A percentile compares a stretch with the other conserved stretches of the same genome.
Conservation (phyloP, 2,329 filamentous ascomycete genomes). For the Alternaria dauci region DNA sequence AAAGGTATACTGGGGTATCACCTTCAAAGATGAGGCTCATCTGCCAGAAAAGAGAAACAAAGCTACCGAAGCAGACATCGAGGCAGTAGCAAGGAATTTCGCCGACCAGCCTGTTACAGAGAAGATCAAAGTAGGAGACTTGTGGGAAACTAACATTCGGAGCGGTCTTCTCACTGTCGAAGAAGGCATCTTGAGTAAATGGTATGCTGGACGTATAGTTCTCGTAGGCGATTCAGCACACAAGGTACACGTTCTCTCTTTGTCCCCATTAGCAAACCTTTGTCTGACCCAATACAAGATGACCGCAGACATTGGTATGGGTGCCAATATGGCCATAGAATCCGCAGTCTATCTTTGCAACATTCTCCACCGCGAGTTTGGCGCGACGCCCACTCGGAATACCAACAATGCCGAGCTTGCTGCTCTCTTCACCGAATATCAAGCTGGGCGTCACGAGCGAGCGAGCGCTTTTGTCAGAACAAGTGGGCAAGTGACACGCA, state of each 20-base stretch:
- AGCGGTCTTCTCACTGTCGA: constrained; percentile 41
- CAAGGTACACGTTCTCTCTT: constrained; percentile 39
- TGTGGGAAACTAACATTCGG: constrained; percentile 40
- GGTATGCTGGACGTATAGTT: constrained; percentile 53
- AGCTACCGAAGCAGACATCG: constrained; percentile 36
- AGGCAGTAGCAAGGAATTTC: constrained; percentile 36
- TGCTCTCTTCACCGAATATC: constrained; percentile 23
- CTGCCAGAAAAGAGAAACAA: constrained; percentile 15
- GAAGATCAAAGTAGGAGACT: constrained; percentile 44
- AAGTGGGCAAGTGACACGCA: constrained; percentile 20
- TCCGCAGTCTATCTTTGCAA: constrained; percentile 29
- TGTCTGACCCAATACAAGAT: constrained; percentile 16
- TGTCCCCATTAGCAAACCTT: neutral
- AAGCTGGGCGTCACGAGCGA: constrained; percentile 16
- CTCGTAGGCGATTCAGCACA: constrained; percentile 55
- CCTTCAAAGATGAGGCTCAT: constrained; percentile 19
- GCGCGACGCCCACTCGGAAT: constrained; percentile 12
- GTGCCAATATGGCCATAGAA: constrained; percentile 33
- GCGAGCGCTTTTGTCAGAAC: constrained; percentile 17
- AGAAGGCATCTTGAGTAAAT: constrained; percentile 51
- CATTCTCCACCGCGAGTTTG: constrained; percentile 23
- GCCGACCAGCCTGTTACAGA: constrained; percentile 38
- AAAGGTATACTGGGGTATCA: constrained; percentile 18
- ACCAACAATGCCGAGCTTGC: constrained; percentile 13
- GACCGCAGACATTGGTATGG: constrained; percentile 29